Conservation (phyloP, 208 protist genomes). For the Leishmania major region DNA sequence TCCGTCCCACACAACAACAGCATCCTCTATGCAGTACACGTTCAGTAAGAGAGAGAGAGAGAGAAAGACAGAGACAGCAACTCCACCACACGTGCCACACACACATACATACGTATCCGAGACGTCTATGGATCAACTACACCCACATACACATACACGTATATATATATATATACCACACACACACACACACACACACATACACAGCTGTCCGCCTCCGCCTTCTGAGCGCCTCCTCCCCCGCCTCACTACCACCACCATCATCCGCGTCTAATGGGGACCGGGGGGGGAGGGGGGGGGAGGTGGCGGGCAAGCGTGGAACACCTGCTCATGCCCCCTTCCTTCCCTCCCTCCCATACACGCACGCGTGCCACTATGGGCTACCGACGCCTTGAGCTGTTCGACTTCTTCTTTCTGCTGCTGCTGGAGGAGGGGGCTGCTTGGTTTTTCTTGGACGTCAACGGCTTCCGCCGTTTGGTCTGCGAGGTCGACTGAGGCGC, state of each 20-base stretch:
- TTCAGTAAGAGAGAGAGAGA: background rate
- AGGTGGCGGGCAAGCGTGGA: background rate
- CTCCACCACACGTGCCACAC: background rate
- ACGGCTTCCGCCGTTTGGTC: background rate
- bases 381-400: conserved; percentile 8
- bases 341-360: background rate
- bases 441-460: background rate
- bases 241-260: background rate
- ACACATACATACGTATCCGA: background rate
- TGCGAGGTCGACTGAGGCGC: background rate
- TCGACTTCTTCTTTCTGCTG: background rate
- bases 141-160: background rate
- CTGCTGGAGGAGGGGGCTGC: background rate
- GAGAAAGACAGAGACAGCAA: background rate
- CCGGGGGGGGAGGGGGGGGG: no score
- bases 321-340: background rate
- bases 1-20: background rate
- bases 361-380: background rate
- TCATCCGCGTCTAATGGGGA: background rate
- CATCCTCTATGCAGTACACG: background rate
- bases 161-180: no score
- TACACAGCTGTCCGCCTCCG: background rate
- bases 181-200: background rate
- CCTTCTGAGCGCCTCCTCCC: background rate
- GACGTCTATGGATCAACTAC: background rate